Percentiles rank a stretch among this genome's conserved stretches.
Conservation (phyloP, 2,329 filamentous ascomycete genomes). For the Davidsoniella neocaledoniae region DNA sequence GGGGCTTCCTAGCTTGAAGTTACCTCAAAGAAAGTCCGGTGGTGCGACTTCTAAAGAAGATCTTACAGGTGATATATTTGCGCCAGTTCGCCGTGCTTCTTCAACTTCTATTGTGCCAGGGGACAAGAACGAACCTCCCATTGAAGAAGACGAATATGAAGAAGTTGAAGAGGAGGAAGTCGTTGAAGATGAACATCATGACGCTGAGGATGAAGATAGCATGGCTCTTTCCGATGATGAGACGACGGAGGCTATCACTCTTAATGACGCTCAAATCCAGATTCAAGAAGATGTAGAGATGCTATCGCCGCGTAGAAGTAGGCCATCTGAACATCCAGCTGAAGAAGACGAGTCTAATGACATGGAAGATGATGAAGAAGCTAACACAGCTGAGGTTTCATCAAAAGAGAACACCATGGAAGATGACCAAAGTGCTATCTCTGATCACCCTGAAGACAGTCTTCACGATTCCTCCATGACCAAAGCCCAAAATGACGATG, state of each 20-base stretch:
- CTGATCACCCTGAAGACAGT: neutral
- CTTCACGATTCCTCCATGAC: neutral
- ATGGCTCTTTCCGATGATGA: constrained; percentile 11
- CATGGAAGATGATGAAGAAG: neutral
- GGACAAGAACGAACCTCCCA: neutral
- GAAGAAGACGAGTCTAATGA: neutral
- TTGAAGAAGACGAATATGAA: constrained; percentile 4
- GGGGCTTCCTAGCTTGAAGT: constrained; percentile 9
- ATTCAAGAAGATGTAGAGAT: constrained; percentile 9
- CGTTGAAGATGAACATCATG: constrained; percentile 3
- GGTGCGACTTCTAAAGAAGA: constrained; percentile 5
- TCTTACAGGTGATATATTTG: constrained; percentile 12
- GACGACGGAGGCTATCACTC: constrained; percentile 8
- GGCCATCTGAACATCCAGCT: neutral
- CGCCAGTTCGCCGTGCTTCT: constrained; percentile 9
- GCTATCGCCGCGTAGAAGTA: constrained; percentile 3
- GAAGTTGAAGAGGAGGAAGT: constrained; percentile 14
- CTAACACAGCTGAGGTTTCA: neutral
- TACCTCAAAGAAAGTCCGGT: constrained; percentile 7
- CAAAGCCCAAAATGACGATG: neutral
- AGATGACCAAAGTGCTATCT: neutral
- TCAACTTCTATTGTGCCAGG: constrained; percentile 2
- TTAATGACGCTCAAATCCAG: constrained; percentile 8
- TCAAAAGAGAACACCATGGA: neutral
- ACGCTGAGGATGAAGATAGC: constrained; percentile 6